These are phyloP conservation scores for Maudiozyma serrabonitensis DNA, from an alignment of 805 yeast species.

Conservation along the genomic window DNA sequence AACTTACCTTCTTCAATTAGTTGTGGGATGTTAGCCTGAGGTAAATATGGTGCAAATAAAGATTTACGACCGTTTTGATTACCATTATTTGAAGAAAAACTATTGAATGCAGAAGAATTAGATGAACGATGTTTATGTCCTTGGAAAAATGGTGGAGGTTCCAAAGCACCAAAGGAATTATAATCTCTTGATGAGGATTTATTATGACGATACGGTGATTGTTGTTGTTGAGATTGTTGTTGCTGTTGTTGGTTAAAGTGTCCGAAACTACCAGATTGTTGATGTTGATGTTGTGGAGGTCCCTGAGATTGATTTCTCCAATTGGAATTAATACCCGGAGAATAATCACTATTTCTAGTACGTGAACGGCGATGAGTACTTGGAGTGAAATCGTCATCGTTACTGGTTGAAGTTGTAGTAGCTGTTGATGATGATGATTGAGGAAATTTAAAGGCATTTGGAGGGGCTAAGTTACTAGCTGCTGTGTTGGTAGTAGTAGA, in stretches of 20 bases:
- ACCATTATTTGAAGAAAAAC: conserved; percentile 27
- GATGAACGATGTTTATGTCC: conserved; percentile 76
- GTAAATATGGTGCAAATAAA: conserved; percentile 89
- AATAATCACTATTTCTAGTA: conserved; percentile 18
- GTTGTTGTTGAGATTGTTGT: conserved; percentile 22
- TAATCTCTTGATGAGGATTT: conserved; percentile 21
- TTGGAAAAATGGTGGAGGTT: conserved; percentile 39
- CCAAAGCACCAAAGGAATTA: conserved; percentile 19
- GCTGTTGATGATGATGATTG: conserved; percentile 22
- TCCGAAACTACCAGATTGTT: conserved; percentile 3
- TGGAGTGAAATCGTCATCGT: conserved; percentile 24
- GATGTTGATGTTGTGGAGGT: conserved; percentile 28
- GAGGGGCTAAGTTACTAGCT: conserved; percentile 33
- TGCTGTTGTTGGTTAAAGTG: conserved; percentile 18
- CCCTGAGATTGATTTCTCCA: conserved; percentile 44
- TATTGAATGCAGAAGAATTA: conserved; percentile 47
- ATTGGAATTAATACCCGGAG: conserved; percentile 41
- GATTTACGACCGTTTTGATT: conserved; percentile 49
- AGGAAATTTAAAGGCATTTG: conserved; percentile 55
- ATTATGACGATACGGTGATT: conserved; percentile 29
- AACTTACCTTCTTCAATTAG: conserved; percentile 81
- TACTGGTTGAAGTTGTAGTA: conserved; percentile 2
- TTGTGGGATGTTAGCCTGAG: conserved; percentile 86
- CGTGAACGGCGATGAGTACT: conserved; percentile 25
- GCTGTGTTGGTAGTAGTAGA: too few species aligned